These are phyloP conservation scores for Saccharomycopsis microspora DNA, from an alignment of 805 yeast species.

Conservation along the genomic window DNA sequence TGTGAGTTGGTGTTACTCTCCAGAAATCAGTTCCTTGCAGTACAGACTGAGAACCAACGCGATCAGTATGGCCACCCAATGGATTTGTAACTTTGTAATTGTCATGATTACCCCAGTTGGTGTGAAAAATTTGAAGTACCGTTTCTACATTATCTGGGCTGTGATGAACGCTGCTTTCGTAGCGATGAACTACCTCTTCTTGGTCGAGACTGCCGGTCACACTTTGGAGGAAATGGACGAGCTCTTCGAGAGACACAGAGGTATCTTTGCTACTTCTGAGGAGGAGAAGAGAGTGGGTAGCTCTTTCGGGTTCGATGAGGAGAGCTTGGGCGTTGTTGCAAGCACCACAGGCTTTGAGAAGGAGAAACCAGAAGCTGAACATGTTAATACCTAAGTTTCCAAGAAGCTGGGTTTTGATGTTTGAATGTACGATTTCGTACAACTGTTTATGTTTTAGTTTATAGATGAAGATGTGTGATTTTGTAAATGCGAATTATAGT, in stretches of 20 bases:
- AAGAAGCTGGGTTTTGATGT: no score
- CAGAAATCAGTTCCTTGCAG: conserved; percentile 48
- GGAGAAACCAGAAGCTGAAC: no score
- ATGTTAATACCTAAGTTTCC: no score
- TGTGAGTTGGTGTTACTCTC: conserved; percentile 49
- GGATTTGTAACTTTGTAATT: conserved; percentile 52
- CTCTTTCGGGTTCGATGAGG: neutral
- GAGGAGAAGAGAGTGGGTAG: neutral
- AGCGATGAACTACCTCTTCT: conserved; percentile 52
- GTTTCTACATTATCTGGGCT: conserved; percentile 64
- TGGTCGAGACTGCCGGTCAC: conserved; percentile 70
- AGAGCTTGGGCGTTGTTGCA: neutral
- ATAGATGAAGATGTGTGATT: no score
- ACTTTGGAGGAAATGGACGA: conserved; percentile 65
- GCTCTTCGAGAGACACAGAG: conserved; percentile 22
- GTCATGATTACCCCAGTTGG: conserved; percentile 56
- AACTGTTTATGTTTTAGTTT: no score
- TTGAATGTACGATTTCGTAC: no score
- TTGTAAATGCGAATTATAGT: no score
- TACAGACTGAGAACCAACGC: conserved; percentile 31
- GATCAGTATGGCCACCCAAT: conserved; percentile 40
- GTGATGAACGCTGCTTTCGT: conserved; percentile 44
- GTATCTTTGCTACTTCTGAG: neutral
- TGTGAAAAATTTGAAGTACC: conserved; percentile 30
- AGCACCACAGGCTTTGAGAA: no score